Percentiles rank a stretch among this genome's conserved stretches.
phyloP scores from a whole-genome alignment of 345 rosid genomes.

The Gossypium bickii region DNA sequence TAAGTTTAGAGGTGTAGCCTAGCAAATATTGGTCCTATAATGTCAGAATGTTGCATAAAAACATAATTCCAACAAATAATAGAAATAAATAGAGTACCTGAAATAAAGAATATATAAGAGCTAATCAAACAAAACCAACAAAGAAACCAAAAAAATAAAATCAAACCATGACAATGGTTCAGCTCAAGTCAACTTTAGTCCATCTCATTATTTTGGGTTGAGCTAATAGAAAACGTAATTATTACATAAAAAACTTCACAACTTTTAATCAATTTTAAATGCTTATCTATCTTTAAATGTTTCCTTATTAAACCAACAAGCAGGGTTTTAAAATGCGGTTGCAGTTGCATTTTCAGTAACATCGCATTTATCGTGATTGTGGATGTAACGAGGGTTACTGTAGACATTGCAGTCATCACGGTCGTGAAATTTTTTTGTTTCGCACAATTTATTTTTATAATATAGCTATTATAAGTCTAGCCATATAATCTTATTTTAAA shows the following conservation, averaged over 20 bases:
- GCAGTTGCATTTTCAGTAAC: too few relatives aligned
- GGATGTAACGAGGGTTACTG: too few relatives aligned
- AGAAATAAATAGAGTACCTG: not conserved
- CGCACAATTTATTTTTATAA: too few relatives aligned
- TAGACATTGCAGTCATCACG: too few relatives aligned
- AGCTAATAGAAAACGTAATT: not conserved
- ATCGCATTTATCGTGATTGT: too few relatives aligned
- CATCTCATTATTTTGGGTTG: not conserved
- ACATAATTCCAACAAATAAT: not conserved
- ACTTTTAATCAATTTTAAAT: not conserved
- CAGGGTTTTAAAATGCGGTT: too few relatives aligned
- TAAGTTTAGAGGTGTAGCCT: constrained; percentile 90
- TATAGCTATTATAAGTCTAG: too few relatives aligned
- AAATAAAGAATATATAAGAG: not conserved
- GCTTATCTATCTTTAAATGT: not conserved
- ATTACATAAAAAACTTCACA: not conserved
- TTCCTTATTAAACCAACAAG: not conserved
- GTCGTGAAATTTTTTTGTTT: too few relatives aligned
- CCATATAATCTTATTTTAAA: too few relatives aligned
- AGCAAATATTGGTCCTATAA: not conserved
- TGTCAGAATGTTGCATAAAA: constrained; percentile 10
- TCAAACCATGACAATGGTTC: not conserved
- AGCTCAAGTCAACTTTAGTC: not conserved
- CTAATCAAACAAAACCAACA: not conserved
- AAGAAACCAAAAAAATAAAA: not conserved